phyloP scores from a whole-genome alignment of 2,329 filamentous ascomycete species.

The Phyllachora maydis region DNA sequence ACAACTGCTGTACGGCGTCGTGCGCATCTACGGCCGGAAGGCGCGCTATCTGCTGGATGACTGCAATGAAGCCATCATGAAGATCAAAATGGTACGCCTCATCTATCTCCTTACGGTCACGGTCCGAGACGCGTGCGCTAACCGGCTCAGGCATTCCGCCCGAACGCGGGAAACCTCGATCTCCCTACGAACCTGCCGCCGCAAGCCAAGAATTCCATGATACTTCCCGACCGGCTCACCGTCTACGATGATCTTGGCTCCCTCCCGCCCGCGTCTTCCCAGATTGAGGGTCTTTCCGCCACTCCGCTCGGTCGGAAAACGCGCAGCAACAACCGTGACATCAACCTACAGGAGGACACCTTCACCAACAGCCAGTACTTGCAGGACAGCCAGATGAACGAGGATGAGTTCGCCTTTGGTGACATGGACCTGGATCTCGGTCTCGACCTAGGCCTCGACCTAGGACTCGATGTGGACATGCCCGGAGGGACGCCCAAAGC shows the following conservation, averaged over 20 bases:
- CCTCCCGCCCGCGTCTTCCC: conserved; percentile 65
- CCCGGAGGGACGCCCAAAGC: conserved; percentile 22
- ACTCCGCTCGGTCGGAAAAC: conserved; percentile 33
- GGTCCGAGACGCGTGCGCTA: conserved; percentile 13
- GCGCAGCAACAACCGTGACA: conserved; percentile 38
- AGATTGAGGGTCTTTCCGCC: conserved; percentile 41
- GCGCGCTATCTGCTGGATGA: conserved; percentile 91
- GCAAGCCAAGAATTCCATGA: conserved; percentile 67
- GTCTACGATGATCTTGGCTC: conserved; percentile 64
- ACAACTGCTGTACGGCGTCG: conserved; percentile 84
- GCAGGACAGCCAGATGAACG: conserved; percentile 39
- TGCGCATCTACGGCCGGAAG: conserved; percentile 94
- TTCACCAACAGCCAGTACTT: conserved; percentile 65
- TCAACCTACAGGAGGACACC: conserved; percentile 49
- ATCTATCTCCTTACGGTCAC: conserved; percentile 1
- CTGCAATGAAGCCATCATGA: conserved; percentile 91
- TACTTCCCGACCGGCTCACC: conserved; percentile 81
- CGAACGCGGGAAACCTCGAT: conserved; percentile 87
- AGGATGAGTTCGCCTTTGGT: conserved; percentile 33
- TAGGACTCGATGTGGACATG: conserved; percentile 55
- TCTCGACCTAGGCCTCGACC: conserved; percentile 52
- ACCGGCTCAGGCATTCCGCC: conserved; percentile 61
- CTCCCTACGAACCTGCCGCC: conserved; percentile 65
- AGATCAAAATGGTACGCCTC: conserved; percentile 80
- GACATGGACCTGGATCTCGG: conserved; percentile 29